A percentile compares a stretch with the other conserved stretches of the same genome.
These are phyloP conservation scores for Aspergillus cavernicola DNA, from an alignment of 495 filamentous ascomycete genomes.

Conservation along the genomic window DNA sequence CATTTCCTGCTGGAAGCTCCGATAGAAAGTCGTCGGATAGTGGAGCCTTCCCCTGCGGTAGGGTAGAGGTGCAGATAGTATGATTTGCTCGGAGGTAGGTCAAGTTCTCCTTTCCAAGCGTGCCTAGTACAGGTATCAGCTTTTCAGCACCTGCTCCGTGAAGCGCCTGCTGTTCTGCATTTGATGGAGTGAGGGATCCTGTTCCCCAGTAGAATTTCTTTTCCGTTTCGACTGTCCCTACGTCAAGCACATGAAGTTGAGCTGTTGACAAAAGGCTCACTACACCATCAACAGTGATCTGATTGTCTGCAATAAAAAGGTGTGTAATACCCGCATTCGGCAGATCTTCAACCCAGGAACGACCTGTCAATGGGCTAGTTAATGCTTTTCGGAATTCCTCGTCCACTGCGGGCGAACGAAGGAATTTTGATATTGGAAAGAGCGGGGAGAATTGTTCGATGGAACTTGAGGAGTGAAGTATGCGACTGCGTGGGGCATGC, in stretches of 20 bases:
- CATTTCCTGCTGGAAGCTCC: constrained; percentile 30
- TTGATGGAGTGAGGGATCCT: constrained; percentile 15
- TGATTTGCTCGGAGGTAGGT: constrained; percentile 56
- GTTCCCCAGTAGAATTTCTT: constrained; percentile 22
- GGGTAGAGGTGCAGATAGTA: constrained; percentile 49
- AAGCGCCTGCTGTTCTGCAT: constrained; percentile 21
- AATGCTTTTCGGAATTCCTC: constrained; percentile 46
- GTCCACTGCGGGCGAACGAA: constrained; percentile 42
- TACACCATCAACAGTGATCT: constrained; percentile 53
- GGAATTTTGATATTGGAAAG: constrained; percentile 17
- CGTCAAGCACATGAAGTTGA: constrained; percentile 51
- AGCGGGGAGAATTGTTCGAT: constrained; percentile 9
- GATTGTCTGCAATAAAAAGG: constrained; percentile 57
- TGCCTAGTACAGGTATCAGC: constrained; percentile 48
- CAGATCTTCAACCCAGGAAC: constrained; percentile 51
- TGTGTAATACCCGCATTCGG: constrained; percentile 55
- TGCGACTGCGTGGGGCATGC: not conserved
- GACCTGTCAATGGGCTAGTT: constrained; percentile 44
- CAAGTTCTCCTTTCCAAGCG: constrained; percentile 43
- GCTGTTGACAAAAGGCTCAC: constrained; percentile 49
- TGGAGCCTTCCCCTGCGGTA: constrained; percentile 30
- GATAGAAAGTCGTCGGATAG: constrained; percentile 26
- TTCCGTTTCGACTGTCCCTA: constrained; percentile 42
- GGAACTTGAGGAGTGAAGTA: not conserved
- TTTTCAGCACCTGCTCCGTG: constrained; percentile 54